Evolutionary conservation across 352 stramenopile genomes (phyloP).

Genomic region (Globisporangium nagaii): DNA sequence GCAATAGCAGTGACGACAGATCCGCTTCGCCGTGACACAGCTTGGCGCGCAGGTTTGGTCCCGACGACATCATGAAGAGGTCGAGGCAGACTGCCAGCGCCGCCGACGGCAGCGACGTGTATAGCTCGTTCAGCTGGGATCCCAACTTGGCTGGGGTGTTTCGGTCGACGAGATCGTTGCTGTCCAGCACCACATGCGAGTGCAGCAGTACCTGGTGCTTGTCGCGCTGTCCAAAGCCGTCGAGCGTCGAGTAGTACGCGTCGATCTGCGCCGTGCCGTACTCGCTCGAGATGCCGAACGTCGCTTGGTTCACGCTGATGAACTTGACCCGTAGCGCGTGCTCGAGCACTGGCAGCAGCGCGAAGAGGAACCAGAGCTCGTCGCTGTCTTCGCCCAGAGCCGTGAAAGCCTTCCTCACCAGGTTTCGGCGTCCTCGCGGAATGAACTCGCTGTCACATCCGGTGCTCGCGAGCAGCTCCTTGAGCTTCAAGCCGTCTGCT

Average conservation of each 20-base stretch:
- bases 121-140: slow-evolving; percentile 35
- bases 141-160: neutral
- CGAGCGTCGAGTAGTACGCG: slow-evolving; percentile 74
- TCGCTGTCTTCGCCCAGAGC: slow-evolving; percentile 21
- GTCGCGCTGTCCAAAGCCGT: slow-evolving; percentile 69
- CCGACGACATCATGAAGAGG: slow-evolving; percentile 71
- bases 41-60: slow-evolving; percentile 65
- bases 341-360: slow-evolving; percentile 57
- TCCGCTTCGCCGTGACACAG: slow-evolving; percentile 63
- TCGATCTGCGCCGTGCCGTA: slow-evolving; percentile 53
- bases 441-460: slow-evolving; percentile 21
- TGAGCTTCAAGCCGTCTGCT: neutral
- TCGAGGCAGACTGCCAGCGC: slow-evolving; percentile 47
- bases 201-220: slow-evolving; percentile 75
- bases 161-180: neutral
- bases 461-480: neutral
- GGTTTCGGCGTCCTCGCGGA: slow-evolving; percentile 24
- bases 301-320: slow-evolving; percentile 30
- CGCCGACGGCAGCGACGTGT: slow-evolving; percentile 31
- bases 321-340: slow-evolving; percentile 59
- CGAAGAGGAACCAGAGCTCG: slow-evolving; percentile 54
- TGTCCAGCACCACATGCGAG: slow-evolving; percentile 21
- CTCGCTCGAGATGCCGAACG: slow-evolving; percentile 22
- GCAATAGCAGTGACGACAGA: slow-evolving; percentile 24
- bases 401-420: slow-evolving; percentile 29